Evolutionary conservation across 1,284 basidiomycete genomes (phyloP).

Genomic region (Sparassis latifolia): DNA sequence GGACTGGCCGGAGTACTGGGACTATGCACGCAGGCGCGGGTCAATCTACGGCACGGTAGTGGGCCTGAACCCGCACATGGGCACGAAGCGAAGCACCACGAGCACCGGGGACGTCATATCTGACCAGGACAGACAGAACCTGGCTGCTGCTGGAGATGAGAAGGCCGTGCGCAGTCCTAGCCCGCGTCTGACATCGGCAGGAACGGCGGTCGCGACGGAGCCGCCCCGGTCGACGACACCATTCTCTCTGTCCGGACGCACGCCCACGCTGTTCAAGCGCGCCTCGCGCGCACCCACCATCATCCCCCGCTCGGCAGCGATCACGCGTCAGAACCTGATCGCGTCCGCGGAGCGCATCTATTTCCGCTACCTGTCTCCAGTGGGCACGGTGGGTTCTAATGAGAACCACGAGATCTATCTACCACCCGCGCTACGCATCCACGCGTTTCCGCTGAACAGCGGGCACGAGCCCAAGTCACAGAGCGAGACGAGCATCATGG

Average conservation of each 20-base stretch:
- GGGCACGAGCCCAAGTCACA: slow-evolving; percentile 65
- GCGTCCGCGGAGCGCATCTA: slow-evolving; percentile 94
- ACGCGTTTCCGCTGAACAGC: slow-evolving; percentile 69
- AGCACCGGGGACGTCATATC: slow-evolving; percentile 62
- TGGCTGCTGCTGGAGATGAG: slow-evolving; percentile 45
- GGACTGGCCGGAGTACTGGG: slow-evolving; percentile 97
- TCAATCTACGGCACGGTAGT: slow-evolving; percentile 90
- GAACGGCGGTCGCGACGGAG: slow-evolving; percentile 30
- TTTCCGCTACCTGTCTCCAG: slow-evolving; percentile 83
- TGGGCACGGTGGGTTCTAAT: slow-evolving; percentile 52
- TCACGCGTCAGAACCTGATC: slow-evolving; percentile 85
- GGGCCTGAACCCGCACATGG: slow-evolving; percentile 52
- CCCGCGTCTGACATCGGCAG: slow-evolving; percentile 36
- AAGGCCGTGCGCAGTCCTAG: slow-evolving; percentile 44
- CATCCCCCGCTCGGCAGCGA: slow-evolving; percentile 86
- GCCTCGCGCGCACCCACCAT: slow-evolving; percentile 79
- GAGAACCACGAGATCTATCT: slow-evolving; percentile 94
- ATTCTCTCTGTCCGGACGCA: slow-evolving; percentile 68
- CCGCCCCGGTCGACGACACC: slow-evolving; percentile 68
- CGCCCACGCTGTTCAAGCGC: slow-evolving; percentile 68
- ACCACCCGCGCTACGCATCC: slow-evolving; percentile 78
- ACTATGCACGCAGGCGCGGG: slow-evolving; percentile 80
- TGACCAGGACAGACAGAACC: slow-evolving; percentile 59
- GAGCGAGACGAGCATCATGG: slow-evolving; percentile 70
- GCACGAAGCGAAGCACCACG: slow-evolving; percentile 67